These are phyloP conservation scores for Penicillium sp. DNA, from an alignment of 2,329 filamentous ascomycete species.

Conservation along the genomic window DNA sequence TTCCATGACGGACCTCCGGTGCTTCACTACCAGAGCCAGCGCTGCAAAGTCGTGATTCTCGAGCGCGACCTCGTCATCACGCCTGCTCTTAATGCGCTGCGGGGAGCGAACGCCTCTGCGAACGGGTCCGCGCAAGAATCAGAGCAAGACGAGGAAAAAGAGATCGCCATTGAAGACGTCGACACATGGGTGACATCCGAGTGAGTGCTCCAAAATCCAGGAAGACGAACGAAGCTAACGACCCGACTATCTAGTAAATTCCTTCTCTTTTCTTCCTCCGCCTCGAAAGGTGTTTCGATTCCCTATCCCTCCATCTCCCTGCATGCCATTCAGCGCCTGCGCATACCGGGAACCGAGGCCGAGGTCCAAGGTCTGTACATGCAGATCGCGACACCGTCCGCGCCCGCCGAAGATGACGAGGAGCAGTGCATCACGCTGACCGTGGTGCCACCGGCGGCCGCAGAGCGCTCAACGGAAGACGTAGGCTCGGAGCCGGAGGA, in stretches of 20 bases:
- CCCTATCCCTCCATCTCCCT: constrained; percentile 50
- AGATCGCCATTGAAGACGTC: constrained; percentile 40
- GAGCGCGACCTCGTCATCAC: constrained; percentile 40
- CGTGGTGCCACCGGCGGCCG: constrained; percentile 38
- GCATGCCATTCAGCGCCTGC: constrained; percentile 48
- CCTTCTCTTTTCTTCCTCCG: constrained; percentile 39
- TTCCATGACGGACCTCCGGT: constrained; percentile 49
- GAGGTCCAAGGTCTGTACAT: constrained; percentile 49
- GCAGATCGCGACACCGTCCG: constrained; percentile 41
- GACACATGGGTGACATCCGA: constrained; percentile 51
- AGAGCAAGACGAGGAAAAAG: constrained; percentile 24
- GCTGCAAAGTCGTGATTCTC: constrained; percentile 45
- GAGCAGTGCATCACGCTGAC: constrained; percentile 45
- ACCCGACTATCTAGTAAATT: constrained; percentile 39
- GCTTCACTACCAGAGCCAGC: constrained; percentile 47
- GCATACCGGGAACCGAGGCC: constrained; percentile 28
- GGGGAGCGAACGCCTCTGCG: constrained; percentile 15
- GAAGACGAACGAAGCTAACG: neutral
- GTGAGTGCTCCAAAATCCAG: constrained; percentile 27
- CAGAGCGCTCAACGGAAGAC: constrained; percentile 24
- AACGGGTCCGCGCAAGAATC: constrained; percentile 11
- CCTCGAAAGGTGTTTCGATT: constrained; percentile 42
- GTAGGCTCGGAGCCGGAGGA: constrained; percentile 34
- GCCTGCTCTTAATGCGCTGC: constrained; percentile 35
- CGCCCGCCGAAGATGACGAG: constrained; percentile 35